Evolutionary conservation across 768 basidiomycete genomes (phyloP).

Genomic region (Hygrocybe punicea): DNA sequence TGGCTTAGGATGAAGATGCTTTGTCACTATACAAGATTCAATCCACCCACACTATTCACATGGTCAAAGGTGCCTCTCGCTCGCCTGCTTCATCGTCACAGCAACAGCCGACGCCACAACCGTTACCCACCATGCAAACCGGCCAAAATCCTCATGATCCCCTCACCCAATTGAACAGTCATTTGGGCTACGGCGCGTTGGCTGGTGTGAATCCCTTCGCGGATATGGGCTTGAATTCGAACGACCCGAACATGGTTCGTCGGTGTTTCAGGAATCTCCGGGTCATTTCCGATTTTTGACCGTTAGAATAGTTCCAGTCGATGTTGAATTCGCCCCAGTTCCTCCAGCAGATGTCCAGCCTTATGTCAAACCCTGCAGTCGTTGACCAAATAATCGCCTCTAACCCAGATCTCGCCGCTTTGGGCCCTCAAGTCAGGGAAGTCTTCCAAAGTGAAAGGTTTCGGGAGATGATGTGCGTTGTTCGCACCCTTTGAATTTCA

Average conservation of each 20-base stretch:
- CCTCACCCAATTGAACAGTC: constrained; percentile 76
- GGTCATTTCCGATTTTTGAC: neutral
- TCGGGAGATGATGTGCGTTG: constrained; percentile 66
- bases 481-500: neutral
- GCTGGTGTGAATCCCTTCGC: constrained; percentile 90
- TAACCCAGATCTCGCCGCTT: constrained; percentile 70
- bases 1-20: constrained; percentile 69
- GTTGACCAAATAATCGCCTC: constrained; percentile 81
- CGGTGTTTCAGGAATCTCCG: neutral
- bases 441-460: constrained; percentile 76
- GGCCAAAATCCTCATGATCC: constrained; percentile 89
- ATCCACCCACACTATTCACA: constrained; percentile 82
- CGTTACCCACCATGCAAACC: constrained; percentile 81
- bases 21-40: constrained; percentile 89
- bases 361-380: constrained; percentile 87
- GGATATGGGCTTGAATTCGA: constrained; percentile 84
- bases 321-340: constrained; percentile 88
- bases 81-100: constrained; percentile 40
- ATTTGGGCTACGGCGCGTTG: constrained; percentile 73
- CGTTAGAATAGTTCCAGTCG: constrained; percentile 56
- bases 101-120: constrained; percentile 48
- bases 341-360: constrained; percentile 77
- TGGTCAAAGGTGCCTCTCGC: constrained; percentile 83
- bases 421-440: constrained; percentile 78
- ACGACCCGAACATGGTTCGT: constrained; percentile 91